phyloP scores from a whole-genome alignment of 225 moss, liverwort and hornwort genomes.

The Bryoerythrophyllum caledonicum region DNA sequence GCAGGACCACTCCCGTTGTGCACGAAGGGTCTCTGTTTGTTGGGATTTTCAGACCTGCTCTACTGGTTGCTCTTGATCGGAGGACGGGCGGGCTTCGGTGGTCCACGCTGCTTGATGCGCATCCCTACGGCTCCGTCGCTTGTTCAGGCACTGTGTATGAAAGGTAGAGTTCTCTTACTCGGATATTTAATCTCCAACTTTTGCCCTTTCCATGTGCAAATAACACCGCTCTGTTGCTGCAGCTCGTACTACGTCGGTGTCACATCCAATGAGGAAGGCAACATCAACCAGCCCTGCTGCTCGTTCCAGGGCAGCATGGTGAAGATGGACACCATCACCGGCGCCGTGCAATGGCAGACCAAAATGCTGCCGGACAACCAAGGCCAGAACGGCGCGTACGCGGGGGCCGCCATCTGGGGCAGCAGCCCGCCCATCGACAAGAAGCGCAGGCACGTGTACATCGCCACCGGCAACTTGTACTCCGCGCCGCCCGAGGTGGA shows the following conservation, averaged over 20 bases:
- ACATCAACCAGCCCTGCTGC: background rate
- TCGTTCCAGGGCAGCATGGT: conserved; percentile 13
- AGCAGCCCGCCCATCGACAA: conserved; percentile 10
- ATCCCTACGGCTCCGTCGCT: background rate
- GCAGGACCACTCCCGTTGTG: background rate
- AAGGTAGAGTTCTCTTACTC: background rate
- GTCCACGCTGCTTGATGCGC: conserved; percentile 1
- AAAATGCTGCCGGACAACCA: background rate
- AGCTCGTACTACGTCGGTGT: conserved; percentile 7
- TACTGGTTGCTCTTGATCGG: background rate
- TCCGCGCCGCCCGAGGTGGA: background rate
- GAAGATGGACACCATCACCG: background rate
- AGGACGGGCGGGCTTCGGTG: background rate
- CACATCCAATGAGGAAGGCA: background rate
- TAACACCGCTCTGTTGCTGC: background rate
- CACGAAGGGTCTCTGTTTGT: background rate
- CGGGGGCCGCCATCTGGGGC: conserved; percentile 14
- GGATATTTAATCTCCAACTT: no score
- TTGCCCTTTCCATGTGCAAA: no score
- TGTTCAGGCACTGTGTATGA: conserved; percentile 9
- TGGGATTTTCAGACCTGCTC: background rate
- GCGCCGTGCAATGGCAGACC: background rate
- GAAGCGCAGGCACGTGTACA: conserved; percentile 5
- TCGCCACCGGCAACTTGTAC: conserved; percentile 15
- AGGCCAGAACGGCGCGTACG: background rate